These are phyloP conservation scores for Hygrocybe punicea DNA, from an alignment of 768 basidiomycete species.

Conservation along the genomic window DNA sequence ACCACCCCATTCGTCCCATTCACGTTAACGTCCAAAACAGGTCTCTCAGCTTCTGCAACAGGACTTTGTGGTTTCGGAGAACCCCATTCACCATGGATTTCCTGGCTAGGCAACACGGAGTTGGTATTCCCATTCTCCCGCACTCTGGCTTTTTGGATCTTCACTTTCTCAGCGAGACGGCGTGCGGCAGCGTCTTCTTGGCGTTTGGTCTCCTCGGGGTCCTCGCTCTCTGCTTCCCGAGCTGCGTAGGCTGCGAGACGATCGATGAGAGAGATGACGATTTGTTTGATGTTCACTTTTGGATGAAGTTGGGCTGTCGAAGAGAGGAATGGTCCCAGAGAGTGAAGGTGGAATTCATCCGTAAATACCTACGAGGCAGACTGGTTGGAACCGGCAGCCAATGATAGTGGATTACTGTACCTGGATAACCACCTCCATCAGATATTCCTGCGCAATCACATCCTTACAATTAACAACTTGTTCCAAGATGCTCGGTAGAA, in stretches of 20 bases:
- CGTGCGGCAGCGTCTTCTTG: slow-evolving; percentile 92
- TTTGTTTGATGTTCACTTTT: slow-evolving; percentile 97
- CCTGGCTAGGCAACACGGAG: slow-evolving; percentile 35
- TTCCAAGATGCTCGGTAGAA: slow-evolving; percentile 90
- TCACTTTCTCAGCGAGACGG: slow-evolving; percentile 84
- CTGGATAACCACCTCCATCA: slow-evolving; percentile 99
- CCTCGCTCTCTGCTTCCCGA: slow-evolving; percentile 93
- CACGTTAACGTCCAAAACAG: slow-evolving; percentile 1
- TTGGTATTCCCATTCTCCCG: slow-evolving; percentile 47
- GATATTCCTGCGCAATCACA: slow-evolving; percentile 96
- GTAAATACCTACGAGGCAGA: slow-evolving; percentile 79
- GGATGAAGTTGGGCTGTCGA: slow-evolving; percentile 96
- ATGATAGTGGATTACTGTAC: slow-evolving; percentile 37
- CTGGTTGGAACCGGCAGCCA: background rate
- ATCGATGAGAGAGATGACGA: slow-evolving; percentile 97
- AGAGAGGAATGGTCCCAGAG: slow-evolving; percentile 92
- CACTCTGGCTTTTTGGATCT: slow-evolving; percentile 60
- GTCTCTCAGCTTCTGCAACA: slow-evolving; percentile 23
- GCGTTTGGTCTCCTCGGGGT: slow-evolving; percentile 88
- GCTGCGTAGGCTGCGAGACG: slow-evolving; percentile 94
- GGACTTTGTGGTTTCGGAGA: slow-evolving; percentile 39
- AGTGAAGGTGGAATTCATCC: slow-evolving; percentile 96
- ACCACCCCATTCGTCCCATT: slow-evolving; percentile 22
- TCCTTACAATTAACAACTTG: slow-evolving; percentile 99
- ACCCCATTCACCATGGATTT: slow-evolving; percentile 45